A percentile compares a stretch with the other conserved stretches of the same genome.
Conservation (phyloP, 2,329 filamentous ascomycete genomes). For the Claviceps lovelessii region DNA sequence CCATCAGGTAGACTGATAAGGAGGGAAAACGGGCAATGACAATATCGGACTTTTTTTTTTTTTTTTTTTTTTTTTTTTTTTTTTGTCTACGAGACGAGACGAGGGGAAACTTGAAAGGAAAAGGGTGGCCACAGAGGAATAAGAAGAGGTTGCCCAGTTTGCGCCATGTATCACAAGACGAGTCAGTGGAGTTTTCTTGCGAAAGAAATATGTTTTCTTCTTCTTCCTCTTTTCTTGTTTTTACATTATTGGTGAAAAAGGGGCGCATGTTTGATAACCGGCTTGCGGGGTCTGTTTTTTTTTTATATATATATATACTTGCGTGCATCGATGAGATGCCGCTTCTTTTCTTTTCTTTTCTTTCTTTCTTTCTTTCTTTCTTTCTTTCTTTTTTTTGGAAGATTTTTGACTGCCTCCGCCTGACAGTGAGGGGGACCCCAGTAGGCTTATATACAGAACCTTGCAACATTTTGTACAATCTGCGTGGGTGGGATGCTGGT, state of each 20-base stretch:
- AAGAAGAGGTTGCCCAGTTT: background rate
- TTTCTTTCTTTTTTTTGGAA: background rate
- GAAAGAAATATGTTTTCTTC: background rate
- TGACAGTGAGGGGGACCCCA: too few relatives aligned
- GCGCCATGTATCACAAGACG: background rate
- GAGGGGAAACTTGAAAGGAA: background rate
- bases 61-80: background rate
- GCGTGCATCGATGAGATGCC: background rate
- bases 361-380: too few relatives aligned
- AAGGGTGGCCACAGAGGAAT: conserved; percentile 3
- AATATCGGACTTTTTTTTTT: background rate
- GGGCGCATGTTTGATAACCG: conserved; percentile 4
- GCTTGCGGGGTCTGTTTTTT: background rate
- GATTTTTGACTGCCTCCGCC: background rate
- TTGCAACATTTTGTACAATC: too few relatives aligned
- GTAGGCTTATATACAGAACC: too few relatives aligned
- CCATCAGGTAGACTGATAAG: conserved; percentile 39
- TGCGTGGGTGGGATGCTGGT: too few relatives aligned
- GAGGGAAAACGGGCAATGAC: too few relatives aligned
- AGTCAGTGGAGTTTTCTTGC: background rate
- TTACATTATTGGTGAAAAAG: background rate
- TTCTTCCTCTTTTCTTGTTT: background rate
- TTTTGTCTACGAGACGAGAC: background rate
- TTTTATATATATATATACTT: background rate
- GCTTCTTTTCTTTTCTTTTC: background rate